Percentiles rank a stretch among this genome's conserved stretches.
phyloP scores from a whole-genome alignment of 768 basidiomycete species.

The Tylopilus cervinicoccineus region DNA sequence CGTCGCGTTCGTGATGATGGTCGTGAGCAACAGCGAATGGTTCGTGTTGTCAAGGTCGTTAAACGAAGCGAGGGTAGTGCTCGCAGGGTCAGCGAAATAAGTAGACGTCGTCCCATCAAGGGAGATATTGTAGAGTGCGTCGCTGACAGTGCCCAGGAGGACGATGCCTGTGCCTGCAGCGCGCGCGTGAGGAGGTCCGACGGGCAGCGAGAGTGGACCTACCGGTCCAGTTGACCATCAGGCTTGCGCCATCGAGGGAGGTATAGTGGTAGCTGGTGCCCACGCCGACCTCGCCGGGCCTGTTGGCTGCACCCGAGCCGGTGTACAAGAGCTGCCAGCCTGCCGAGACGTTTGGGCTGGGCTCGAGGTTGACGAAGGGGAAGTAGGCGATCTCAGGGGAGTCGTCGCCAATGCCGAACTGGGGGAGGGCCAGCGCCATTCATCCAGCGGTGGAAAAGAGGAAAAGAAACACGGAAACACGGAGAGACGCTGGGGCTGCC shows the following conservation, averaged over 20 bases:
- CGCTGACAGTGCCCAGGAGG: constrained; percentile 48
- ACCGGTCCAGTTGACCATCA: constrained; percentile 64
- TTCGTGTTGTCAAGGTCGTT: constrained; percentile 41
- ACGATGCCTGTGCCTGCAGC: constrained; percentile 59
- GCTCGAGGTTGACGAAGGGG: constrained; percentile 55
- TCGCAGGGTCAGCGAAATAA: constrained; percentile 21
- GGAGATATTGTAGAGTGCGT: constrained; percentile 43
- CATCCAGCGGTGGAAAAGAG: constrained; percentile 26
- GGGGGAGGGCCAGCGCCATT: constrained; percentile 24
- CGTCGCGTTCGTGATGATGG: constrained; percentile 34
- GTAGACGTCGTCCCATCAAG: constrained; percentile 45
- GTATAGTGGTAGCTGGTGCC: constrained; percentile 64
- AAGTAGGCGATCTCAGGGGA: constrained; percentile 61
- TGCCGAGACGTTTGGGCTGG: constrained; percentile 42
- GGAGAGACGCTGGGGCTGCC: constrained; percentile 18
- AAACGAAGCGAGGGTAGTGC: constrained; percentile 48
- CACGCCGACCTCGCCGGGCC: constrained; percentile 42
- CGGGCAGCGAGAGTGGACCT: constrained; percentile 22
- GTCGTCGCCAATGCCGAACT: constrained; percentile 58
- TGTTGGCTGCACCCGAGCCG: constrained; percentile 43
- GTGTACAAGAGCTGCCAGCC: constrained; percentile 72
- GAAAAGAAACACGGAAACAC: constrained; percentile 5
- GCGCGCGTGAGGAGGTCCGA: constrained; percentile 6
- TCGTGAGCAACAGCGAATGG: constrained; percentile 56
- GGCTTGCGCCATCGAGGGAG: constrained; percentile 50